Evolutionary conservation across 192 early-diverging fungal species (phyloP), one percentile per base, ranked within the genome.

Genomic region (Borealophlyctis nickersoniae): DNA sequence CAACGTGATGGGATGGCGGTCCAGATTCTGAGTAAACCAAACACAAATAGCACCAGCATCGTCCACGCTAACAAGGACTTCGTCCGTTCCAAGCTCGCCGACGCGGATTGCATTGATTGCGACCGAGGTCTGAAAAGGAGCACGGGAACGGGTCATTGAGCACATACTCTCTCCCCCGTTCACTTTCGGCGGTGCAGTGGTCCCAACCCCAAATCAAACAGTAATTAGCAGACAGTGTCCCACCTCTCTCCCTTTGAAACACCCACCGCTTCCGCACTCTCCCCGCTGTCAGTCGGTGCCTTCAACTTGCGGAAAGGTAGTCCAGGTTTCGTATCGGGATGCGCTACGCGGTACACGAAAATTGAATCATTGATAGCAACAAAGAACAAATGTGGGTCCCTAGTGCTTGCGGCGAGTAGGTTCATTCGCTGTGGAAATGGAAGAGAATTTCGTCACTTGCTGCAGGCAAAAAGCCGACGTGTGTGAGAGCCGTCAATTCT

Each of bases 401-500:
- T n/a, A 22, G 39, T 31, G 49, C 48, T 60, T 19, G 27, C 24
- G 19, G 58, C 57, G 14, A 19, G 28, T 3, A 67, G 49, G 32
- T 67, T 67, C 58, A 67, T 49, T 22, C 58, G 53, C 64, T 65
- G n/a, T n/a, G n/a, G n/a, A n/a, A n/a, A n/a, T n/a, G n/a, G n/a
- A n/a, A n/a, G n/a, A n/a, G n/a, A n/a, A n/a, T n/a, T n/a, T n/a
- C n/a, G n/a, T n/a, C n/a, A n/a, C n/a, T n/a, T n/a, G n/a, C n/a
- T n/a, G n/a, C n/a, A n/a, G n/a, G n/a, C n/a, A n/a, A n/a, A n/a
- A n/a, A n/a, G n/a, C n/a, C n/a, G n/a, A n/a, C n/a, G n/a, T n/a
- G n/a, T n/a, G n/a, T n/a, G n/a, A n/a, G n/a, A n/a, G n/a, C n/a
- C n/a, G n/a, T n/a, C n/a, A n/a, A n/a, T n/a, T n/a, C n/a, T n/a